phyloP scores from a whole-genome alignment of 305 asterid genomes.

The Ajuga reptans region DNA sequence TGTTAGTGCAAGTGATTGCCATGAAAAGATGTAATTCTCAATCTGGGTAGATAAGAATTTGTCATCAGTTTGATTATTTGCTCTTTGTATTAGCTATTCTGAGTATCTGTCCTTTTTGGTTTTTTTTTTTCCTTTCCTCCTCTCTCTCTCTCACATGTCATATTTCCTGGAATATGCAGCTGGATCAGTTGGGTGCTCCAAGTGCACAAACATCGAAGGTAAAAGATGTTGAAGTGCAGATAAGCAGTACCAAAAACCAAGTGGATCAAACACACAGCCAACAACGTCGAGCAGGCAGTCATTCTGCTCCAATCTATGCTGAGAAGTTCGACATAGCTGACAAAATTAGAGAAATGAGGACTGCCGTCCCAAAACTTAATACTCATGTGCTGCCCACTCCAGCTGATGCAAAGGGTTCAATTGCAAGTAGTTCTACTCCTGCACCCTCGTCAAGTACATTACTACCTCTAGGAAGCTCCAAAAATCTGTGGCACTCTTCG shows the following conservation, averaged over 20 bases:
- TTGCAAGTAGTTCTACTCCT: slow-evolving; percentile 31
- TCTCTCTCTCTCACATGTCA: background rate
- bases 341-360: slow-evolving; percentile 48
- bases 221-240: slow-evolving; percentile 42
- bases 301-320: slow-evolving; percentile 83
- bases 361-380: slow-evolving; percentile 41
- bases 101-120: background rate
- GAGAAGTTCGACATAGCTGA: slow-evolving; percentile 65
- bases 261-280: slow-evolving; percentile 45
- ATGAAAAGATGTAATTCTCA: background rate
- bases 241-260: slow-evolving; percentile 38
- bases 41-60: background rate
- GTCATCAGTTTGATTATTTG: background rate
- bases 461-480: slow-evolving; percentile 33
- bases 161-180: slow-evolving; percentile 28
- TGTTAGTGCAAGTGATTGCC: background rate
- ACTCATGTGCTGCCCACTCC: slow-evolving; percentile 93
- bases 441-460: slow-evolving; percentile 26
- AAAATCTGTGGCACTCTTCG: slow-evolving; percentile 67
- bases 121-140: background rate
- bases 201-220: slow-evolving; percentile 34
- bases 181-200: slow-evolving; percentile 41
- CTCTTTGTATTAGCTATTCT: slow-evolving; percentile 11
- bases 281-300: slow-evolving; percentile 46
- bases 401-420: slow-evolving; percentile 63